phyloP scores from a whole-genome alignment of 371 early-diverging fungal genomes.

The Lichtheimia ornata region DNA sequence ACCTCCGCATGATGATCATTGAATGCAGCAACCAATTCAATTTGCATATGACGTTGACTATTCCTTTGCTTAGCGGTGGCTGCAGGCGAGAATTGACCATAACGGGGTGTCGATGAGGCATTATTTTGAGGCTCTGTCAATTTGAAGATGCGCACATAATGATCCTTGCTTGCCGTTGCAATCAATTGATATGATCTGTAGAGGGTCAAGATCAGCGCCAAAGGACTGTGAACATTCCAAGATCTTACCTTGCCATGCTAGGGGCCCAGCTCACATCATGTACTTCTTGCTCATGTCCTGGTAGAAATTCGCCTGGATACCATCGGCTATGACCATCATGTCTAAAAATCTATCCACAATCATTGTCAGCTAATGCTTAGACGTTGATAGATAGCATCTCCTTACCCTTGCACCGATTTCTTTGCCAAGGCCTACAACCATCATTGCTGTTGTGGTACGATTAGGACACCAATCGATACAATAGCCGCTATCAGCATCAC shows the following conservation, averaged over 20 bases:
- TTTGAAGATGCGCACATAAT: conserved; percentile 84
- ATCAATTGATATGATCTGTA: conserved; percentile 83
- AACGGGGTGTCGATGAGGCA: conserved; percentile 7
- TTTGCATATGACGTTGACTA: conserved; percentile 38
- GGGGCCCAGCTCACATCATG: conserved; percentile 90
- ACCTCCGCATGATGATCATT: conserved; percentile 73
- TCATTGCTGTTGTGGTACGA: conserved; percentile 75
- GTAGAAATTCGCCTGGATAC: conserved; percentile 64
- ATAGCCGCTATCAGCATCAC: conserved; percentile 64
- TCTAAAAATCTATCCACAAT: conserved; percentile 51
- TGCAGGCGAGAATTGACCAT: conserved; percentile 12
- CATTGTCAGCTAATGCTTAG: background rate
- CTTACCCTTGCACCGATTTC: conserved; percentile 75
- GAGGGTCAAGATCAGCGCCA: conserved; percentile 8
- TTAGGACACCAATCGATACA: conserved; percentile 92
- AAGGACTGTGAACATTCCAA: background rate
- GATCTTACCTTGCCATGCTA: conserved; percentile 69
- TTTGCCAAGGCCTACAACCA: conserved; percentile 87
- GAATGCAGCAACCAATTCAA: conserved; percentile 65
- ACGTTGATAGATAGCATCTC: background rate
- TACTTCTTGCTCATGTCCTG: conserved; percentile 72
- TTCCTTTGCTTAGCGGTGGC: conserved; percentile 1
- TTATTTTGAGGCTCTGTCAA: conserved; percentile 51
- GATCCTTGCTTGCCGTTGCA: conserved; percentile 90
- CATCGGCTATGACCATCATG: conserved; percentile 67